Conservation (phyloP, 352 stramenopile genomes). For the Phytophthora melonis region DNA sequence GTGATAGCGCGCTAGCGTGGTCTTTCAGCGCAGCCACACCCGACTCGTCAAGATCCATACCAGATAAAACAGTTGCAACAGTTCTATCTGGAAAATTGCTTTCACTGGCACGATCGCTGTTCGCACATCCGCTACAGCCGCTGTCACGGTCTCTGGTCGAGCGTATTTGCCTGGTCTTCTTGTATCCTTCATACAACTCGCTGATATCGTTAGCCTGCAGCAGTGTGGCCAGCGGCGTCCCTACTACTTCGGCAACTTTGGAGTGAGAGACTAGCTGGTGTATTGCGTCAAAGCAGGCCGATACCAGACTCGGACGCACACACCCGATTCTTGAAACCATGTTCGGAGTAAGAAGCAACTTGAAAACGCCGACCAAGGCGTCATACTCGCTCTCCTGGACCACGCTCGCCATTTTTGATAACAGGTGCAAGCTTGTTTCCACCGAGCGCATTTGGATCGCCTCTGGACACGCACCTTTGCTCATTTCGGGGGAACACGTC, state of each 20-base stretch:
- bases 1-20: not conserved
- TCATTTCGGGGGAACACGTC: conserved; percentile 4
- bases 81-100: not conserved
- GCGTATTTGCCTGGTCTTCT: not conserved
- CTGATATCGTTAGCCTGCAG: conserved; percentile 12
- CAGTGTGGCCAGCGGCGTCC: not conserved
- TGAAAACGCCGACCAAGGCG: conserved; percentile 15
- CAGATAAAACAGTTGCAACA: conserved; percentile 8
- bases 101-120: not conserved
- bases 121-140: not conserved
- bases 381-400: conserved; percentile 10
- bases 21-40: not conserved
- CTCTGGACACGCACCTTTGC: not conserved
- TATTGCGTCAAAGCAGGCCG: conserved; percentile 12
- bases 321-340: not conserved
- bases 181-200: not conserved
- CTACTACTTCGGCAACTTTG: conserved; percentile 13
- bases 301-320: not conserved
- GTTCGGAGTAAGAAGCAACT: conserved; percentile 9
- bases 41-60: conserved; percentile 11
- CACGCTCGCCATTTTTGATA: conserved; percentile 15
- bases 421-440: conserved; percentile 23
- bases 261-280: conserved; percentile 14
- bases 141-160: not conserved
- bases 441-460: conserved; percentile 3